Evolutionary conservation across 257 asterid species (phyloP).

Genomic region (Fraxinus cuspidata): DNA sequence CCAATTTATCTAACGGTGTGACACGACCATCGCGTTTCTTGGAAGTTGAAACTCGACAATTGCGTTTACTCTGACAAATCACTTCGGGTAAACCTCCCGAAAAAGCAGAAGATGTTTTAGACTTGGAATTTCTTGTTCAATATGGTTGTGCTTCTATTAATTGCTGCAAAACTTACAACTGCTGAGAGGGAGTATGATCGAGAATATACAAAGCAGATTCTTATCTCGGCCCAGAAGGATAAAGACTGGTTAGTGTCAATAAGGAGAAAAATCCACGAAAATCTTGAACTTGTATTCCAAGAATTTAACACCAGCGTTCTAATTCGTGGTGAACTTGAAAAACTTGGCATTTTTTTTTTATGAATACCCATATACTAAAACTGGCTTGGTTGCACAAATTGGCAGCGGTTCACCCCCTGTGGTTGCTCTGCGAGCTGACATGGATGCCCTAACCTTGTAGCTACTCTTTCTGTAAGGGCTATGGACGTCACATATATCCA

Average conservation of each 20-base stretch:
- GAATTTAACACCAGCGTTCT: conserved; percentile 78
- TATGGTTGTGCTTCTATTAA: conserved; percentile 8
- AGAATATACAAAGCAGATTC: conserved; percentile 48
- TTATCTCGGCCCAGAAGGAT: conserved; percentile 48
- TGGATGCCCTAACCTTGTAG: conserved; percentile 87
- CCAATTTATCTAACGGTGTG: too few species aligned
- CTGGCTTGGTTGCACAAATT: conserved; percentile 85
- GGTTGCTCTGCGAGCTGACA: conserved; percentile 83
- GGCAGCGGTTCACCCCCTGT: conserved; percentile 72
- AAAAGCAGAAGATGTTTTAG: conserved; percentile 24
- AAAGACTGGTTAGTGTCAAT: conserved; percentile 60
- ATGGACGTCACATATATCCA: too few species aligned
- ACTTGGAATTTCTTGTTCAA: conserved; percentile 12
- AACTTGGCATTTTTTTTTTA: conserved; percentile 49
- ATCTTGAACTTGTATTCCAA: conserved; percentile 72
- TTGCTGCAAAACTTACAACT: background rate
- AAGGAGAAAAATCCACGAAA: conserved; percentile 77
- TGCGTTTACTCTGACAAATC: background rate
- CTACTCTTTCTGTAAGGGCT: conserved; percentile 36
- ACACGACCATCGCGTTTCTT: background rate
- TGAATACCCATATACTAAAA: conserved; percentile 68
- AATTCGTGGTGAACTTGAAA: conserved; percentile 63
- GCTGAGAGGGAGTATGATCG: conserved; percentile 17
- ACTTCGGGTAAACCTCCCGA: background rate
- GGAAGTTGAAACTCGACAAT: background rate